phyloP scores from a whole-genome alignment of 208 protist species.

The Leishmania braziliensis region DNA sequence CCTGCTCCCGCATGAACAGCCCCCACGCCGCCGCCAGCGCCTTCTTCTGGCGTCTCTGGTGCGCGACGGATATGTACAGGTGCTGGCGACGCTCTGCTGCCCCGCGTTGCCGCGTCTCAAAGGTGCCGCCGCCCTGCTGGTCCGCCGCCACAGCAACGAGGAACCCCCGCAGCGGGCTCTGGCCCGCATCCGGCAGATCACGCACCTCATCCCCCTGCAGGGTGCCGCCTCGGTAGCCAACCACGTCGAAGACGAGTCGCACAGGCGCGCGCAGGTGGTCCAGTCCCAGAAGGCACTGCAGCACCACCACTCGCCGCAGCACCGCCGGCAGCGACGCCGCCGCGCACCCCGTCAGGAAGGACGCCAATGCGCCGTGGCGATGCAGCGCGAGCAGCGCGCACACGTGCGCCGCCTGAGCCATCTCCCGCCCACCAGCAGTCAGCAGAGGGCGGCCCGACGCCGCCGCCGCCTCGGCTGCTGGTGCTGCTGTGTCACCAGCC shows the following conservation, averaged over 20 bases:
- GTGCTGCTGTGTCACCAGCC: constrained; percentile 3
- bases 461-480: constrained; percentile 13
- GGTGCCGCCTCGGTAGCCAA: constrained; percentile 21
- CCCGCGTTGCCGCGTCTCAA: constrained; percentile 41
- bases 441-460: constrained; percentile 6
- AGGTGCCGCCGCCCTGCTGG: constrained; percentile 23
- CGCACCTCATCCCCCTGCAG: not conserved
- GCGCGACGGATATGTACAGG: constrained; percentile 57
- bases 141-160: constrained; percentile 11
- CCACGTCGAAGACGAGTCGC: constrained; percentile 61
- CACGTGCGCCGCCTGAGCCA: constrained; percentile 26
- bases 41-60: constrained; percentile 37
- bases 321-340: constrained; percentile 14
- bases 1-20: constrained; percentile 30
- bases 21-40: constrained; percentile 39
- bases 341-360: not conserved
- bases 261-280: constrained; percentile 66
- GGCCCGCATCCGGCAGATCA: not conserved
- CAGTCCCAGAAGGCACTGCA: constrained; percentile 58
- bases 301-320: constrained; percentile 35
- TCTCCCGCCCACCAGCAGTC: constrained; percentile 12
- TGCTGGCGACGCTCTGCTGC: constrained; percentile 27
- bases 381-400: constrained; percentile 8
- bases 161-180: not conserved
- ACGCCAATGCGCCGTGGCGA: not conserved